Evolutionary conservation across 352 stramenopile species (phyloP).

Genomic region (Phytophthora chlamydospora): DNA sequence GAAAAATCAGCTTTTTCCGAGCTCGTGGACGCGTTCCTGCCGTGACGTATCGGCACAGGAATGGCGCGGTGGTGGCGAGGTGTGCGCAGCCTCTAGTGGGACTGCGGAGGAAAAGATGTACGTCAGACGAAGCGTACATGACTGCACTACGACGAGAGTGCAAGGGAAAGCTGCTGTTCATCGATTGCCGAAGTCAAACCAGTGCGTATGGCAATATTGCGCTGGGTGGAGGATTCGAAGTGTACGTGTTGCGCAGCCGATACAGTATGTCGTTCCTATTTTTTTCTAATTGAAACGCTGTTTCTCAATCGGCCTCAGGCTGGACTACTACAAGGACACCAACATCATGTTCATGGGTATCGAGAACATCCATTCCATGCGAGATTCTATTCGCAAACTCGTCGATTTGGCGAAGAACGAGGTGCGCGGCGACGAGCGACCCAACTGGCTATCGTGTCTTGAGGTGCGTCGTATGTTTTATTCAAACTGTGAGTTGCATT

Average conservation of each 20-base stretch:
- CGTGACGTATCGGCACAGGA: slow-evolving; percentile 91
- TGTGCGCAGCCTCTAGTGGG: slow-evolving; percentile 95
- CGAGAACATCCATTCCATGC: slow-evolving; percentile 94
- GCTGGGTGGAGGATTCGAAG: slow-evolving; percentile 84
- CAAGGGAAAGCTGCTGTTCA: slow-evolving; percentile 69
- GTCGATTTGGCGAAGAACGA: slow-evolving; percentile 89
- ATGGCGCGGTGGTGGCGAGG: slow-evolving; percentile 93
- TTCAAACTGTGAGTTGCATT: background rate
- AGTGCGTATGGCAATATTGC: slow-evolving; percentile 87
- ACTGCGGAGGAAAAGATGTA: slow-evolving; percentile 91
- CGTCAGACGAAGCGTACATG: slow-evolving; percentile 91
- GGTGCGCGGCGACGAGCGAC: slow-evolving; percentile 73
- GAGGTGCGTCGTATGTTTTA: slow-evolving; percentile 47
- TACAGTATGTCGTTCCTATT: background rate
- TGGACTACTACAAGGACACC: slow-evolving; percentile 85
- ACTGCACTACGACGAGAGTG: slow-evolving; percentile 59
- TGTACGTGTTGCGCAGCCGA: slow-evolving; percentile 47
- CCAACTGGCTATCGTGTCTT: slow-evolving; percentile 82
- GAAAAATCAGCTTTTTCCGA: slow-evolving; percentile 91
- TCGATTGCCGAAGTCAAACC: slow-evolving; percentile 87
- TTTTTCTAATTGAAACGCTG: slow-evolving; percentile 6
- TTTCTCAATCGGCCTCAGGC: slow-evolving; percentile 10
- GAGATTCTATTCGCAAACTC: slow-evolving; percentile 81
- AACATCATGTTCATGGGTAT: slow-evolving; percentile 90
- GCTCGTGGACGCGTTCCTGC: slow-evolving; percentile 91